Evolutionary conservation across 768 basidiomycete species (phyloP).

Genomic region (Podaxis rugospora): DNA sequence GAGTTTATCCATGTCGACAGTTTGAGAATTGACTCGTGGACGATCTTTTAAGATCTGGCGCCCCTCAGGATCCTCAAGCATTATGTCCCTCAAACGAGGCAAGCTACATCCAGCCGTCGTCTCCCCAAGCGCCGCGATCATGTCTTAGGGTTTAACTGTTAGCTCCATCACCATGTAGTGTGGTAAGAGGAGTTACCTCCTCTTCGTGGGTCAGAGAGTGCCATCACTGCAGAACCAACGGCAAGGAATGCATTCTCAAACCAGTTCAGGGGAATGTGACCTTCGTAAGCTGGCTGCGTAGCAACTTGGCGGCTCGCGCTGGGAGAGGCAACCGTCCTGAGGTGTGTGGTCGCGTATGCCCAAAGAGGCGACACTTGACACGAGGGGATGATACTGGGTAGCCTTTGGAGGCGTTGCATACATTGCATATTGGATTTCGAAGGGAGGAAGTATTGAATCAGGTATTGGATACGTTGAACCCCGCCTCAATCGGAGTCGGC

Average conservation of each 20-base stretch:
- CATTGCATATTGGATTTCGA: neutral
- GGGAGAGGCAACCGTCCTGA: conserved; percentile 10
- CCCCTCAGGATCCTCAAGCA: conserved; percentile 81
- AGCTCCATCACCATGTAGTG: conserved; percentile 2
- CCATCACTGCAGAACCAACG: conserved; percentile 80
- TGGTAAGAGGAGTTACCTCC: conserved; percentile 57
- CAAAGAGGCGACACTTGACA: neutral
- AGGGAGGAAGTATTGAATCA: neutral
- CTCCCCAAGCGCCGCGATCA: conserved; percentile 93
- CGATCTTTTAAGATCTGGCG: conserved; percentile 78
- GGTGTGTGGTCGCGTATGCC: neutral
- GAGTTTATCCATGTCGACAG: conserved; percentile 68
- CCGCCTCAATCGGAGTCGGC: neutral
- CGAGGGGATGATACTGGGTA: neutral
- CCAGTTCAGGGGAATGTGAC: conserved; percentile 75
- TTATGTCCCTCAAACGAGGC: conserved; percentile 66
- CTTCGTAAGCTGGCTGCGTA: conserved; percentile 58
- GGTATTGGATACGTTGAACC: neutral
- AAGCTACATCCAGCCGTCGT: conserved; percentile 83
- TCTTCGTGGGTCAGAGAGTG: conserved; percentile 74
- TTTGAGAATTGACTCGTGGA: conserved; percentile 74
- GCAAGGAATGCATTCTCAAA: conserved; percentile 86
- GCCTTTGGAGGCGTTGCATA: neutral
- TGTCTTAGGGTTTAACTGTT: conserved; percentile 49
- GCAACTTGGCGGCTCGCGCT: conserved; percentile 8